Conservation (phyloP, 2,329 filamentous ascomycete genomes). For the Aspergillus pseudoglaucus region DNA sequence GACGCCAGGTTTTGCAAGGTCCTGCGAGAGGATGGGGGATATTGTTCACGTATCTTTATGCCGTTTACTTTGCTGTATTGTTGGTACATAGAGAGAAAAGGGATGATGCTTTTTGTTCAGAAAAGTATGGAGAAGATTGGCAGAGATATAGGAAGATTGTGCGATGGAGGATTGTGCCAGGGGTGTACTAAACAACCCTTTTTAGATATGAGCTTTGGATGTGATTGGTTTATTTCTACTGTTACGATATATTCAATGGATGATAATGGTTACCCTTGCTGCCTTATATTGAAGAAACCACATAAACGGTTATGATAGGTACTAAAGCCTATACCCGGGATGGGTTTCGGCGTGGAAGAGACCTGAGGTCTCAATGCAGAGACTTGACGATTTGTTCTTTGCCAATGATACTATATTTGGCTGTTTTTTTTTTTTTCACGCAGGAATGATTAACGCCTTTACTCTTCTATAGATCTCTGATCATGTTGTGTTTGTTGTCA, state of each 20-base stretch:
- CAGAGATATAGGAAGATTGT: too few species aligned
- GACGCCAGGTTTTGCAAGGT: constrained; percentile 8
- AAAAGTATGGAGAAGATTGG: too few species aligned
- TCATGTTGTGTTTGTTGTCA: too few species aligned
- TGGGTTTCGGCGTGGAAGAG: neutral
- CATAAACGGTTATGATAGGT: neutral
- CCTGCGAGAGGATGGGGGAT: constrained; percentile 62
- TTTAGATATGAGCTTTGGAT: too few species aligned
- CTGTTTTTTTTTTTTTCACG: neutral
- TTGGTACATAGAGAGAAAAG: too few species aligned
- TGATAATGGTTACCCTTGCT: neutral
- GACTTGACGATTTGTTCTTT: neutral
- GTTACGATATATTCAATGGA: too few species aligned
- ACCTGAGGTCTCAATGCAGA: neutral
- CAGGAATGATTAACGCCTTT: constrained; percentile 50
- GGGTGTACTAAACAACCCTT: too few species aligned
- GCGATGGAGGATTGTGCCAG: too few species aligned
- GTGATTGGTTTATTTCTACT: too few species aligned
- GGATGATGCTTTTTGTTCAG: too few species aligned
- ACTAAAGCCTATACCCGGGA: neutral
- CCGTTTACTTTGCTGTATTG: too few species aligned
- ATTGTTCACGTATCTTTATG: neutral
- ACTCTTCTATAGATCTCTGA: neutral
- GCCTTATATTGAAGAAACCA: neutral
- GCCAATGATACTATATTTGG: neutral